Evolutionary conservation across 176 grass and related monocot species (phyloP).

Genomic region (Saccharum spontaneum): DNA sequence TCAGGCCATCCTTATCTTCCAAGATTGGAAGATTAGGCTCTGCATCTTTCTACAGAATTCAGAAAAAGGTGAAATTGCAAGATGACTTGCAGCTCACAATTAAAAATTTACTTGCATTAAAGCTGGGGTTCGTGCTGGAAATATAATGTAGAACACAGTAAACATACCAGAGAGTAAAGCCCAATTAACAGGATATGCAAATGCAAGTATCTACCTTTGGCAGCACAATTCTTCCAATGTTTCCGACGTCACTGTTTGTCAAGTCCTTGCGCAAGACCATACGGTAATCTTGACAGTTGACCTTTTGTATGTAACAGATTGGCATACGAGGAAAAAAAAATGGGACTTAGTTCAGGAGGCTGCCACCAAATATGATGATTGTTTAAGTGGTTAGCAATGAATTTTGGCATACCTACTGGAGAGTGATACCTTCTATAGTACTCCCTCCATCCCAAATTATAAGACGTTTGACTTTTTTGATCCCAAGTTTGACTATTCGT

Average conservation of each 20-base stretch:
- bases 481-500: no score
- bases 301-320: constrained; percentile 42
- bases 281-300: constrained; percentile 48
- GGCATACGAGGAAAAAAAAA: not conserved
- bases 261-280: constrained; percentile 67
- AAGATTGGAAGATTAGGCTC: constrained; percentile 75
- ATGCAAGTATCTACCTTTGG: constrained; percentile 60
- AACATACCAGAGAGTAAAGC: not conserved
- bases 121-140: not conserved
- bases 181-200: constrained; percentile 23
- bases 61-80: constrained; percentile 13
- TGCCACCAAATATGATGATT: constrained; percentile 6
- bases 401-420: not conserved
- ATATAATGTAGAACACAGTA: not conserved
- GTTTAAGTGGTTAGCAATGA: not conserved
- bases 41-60: constrained; percentile 69
- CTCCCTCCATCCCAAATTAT: no score
- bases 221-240: constrained; percentile 79
- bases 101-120: not conserved
- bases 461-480: no score
- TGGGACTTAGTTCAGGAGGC: constrained; percentile 8
- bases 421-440: not conserved
- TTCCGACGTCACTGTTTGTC: constrained; percentile 92
- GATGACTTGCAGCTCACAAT: not conserved
- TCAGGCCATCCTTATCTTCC: constrained; percentile 65